Evolutionary conservation across 2,329 filamentous ascomycete genomes (phyloP).

Genomic region (Ascosphaera apis): DNA sequence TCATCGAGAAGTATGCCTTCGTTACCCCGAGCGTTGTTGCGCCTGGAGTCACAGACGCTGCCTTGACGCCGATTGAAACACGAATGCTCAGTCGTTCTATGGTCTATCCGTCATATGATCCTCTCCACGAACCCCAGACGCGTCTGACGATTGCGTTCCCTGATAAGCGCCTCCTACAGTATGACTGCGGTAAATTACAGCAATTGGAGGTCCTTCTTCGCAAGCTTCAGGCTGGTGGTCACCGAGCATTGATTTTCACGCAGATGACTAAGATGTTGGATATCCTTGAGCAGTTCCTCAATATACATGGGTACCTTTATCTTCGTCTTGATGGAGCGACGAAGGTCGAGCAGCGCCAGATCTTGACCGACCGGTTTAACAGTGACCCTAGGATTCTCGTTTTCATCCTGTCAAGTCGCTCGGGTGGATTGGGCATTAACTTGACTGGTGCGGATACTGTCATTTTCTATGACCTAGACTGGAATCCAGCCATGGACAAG

Average conservation of each 20-base stretch:
- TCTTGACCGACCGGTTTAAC: slow-evolving; percentile 92
- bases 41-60: slow-evolving; percentile 45
- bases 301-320: slow-evolving; percentile 94
- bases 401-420: slow-evolving; percentile 80
- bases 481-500: slow-evolving; percentile 99
- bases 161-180: slow-evolving; percentile 85
- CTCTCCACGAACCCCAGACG: slow-evolving; percentile 85
- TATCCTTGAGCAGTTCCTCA: slow-evolving; percentile 90
- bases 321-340: slow-evolving; percentile 89
- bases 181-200: slow-evolving; percentile 93
- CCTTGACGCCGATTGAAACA: slow-evolving; percentile 41
- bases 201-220: slow-evolving; percentile 68
- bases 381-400: slow-evolving; percentile 85
- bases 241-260: slow-evolving; percentile 91
- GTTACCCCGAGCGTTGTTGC: slow-evolving; percentile 77
- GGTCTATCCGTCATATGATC: slow-evolving; percentile 39
- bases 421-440: slow-evolving; percentile 87
- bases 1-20: slow-evolving; percentile 72
- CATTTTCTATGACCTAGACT: slow-evolving; percentile 97
- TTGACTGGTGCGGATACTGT: slow-evolving; percentile 91
- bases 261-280: slow-evolving; percentile 99
- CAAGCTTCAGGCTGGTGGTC: slow-evolving; percentile 66
- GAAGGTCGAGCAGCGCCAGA: slow-evolving; percentile 84
- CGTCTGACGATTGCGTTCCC: slow-evolving; percentile 88
- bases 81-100: slow-evolving; percentile 21